These are phyloP conservation scores for Karstenula rhodostoma DNA, from an alignment of 2,329 filamentous ascomycete species.

Conservation along the genomic window DNA sequence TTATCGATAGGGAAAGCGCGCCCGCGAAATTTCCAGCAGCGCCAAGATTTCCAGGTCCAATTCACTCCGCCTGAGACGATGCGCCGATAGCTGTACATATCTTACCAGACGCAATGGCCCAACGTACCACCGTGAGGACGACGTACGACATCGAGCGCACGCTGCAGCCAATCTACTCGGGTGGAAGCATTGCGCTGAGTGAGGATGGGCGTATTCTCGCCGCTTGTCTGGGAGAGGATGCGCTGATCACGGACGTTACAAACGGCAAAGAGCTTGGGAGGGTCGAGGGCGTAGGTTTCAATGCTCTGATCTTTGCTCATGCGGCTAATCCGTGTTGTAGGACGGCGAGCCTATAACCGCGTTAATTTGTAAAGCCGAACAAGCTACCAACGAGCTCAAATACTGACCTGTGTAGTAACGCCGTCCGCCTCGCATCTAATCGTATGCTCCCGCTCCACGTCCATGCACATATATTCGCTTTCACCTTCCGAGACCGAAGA, in stretches of 20 bases:
- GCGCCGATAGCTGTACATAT: slow-evolving; percentile 10
- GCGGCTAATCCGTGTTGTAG: slow-evolving; percentile 52
- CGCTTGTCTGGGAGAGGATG: slow-evolving; percentile 91
- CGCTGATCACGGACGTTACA: slow-evolving; percentile 81
- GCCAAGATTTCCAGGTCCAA: slow-evolving; percentile 31
- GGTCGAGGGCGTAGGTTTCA: slow-evolving; percentile 78
- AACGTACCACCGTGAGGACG: slow-evolving; percentile 73
- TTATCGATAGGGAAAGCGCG: slow-evolving; percentile 44
- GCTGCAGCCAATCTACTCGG: slow-evolving; percentile 92
- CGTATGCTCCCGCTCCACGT: slow-evolving; percentile 91
- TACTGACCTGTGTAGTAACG: slow-evolving; percentile 67
- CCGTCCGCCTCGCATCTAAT: slow-evolving; percentile 88
- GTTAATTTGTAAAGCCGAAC: slow-evolving; percentile 63
- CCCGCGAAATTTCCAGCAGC: slow-evolving; percentile 30
- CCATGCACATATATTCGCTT: slow-evolving; percentile 89
- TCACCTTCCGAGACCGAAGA: slow-evolving; percentile 64
- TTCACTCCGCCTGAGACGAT: not conserved
- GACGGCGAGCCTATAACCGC: slow-evolving; percentile 78
- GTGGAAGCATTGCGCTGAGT: slow-evolving; percentile 85
- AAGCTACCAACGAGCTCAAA: not conserved
- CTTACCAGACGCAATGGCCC: slow-evolving; percentile 54
- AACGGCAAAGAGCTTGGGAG: slow-evolving; percentile 83
- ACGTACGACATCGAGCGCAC: slow-evolving; percentile 86
- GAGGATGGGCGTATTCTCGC: slow-evolving; percentile 82
- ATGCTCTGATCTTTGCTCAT: not conserved